Percentiles rank a stretch among this genome's conserved stretches.
Evolutionary conservation across 2,329 filamentous ascomycete genomes (phyloP).

Genomic region (Zarea fungicola): DNA sequence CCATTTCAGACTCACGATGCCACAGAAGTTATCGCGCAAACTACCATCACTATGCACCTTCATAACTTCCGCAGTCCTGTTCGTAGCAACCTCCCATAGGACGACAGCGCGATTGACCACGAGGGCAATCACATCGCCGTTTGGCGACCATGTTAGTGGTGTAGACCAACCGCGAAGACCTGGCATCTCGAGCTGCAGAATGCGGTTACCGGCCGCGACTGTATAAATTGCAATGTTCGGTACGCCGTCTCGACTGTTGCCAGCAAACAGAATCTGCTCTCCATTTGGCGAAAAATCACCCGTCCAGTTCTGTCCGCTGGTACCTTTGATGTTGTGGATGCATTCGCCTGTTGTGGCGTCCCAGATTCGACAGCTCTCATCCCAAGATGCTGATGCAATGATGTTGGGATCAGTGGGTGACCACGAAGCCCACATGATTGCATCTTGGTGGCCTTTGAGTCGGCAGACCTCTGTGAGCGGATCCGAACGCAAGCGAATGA

Average conservation of each 20-base stretch:
- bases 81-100: slow-evolving; percentile 1
- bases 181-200: neutral
- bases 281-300: slow-evolving; percentile 8
- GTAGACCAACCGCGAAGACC: neutral
- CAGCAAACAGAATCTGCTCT: slow-evolving; percentile 8
- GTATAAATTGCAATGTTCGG: neutral
- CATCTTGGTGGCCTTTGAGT: slow-evolving; percentile 7
- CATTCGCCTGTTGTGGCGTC: slow-evolving; percentile 2
- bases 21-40: slow-evolving; percentile 3
- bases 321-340: neutral
- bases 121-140: neutral
- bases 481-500: slow-evolving; percentile 1
- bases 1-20: slow-evolving; percentile 3
- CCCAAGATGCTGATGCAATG: slow-evolving; percentile 8
- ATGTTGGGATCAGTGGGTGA: slow-evolving; percentile 2
- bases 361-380: slow-evolving; percentile 5
- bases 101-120: slow-evolving; percentile 2
- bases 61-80: neutral
- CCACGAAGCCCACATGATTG: slow-evolving; percentile 8
- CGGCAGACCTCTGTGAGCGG: slow-evolving; percentile 1
- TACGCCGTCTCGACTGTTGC: neutral
- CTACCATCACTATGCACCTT: slow-evolving; percentile 2
- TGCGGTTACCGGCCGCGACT: slow-evolving; percentile 1
- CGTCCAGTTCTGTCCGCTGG: slow-evolving; percentile 3
- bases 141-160: slow-evolving; percentile 5